Evolutionary conservation across 202 grass and related monocot genomes (phyloP), one percentile per base, ranked within the genome.

Genomic region (Sporobolus alterniflorus): DNA sequence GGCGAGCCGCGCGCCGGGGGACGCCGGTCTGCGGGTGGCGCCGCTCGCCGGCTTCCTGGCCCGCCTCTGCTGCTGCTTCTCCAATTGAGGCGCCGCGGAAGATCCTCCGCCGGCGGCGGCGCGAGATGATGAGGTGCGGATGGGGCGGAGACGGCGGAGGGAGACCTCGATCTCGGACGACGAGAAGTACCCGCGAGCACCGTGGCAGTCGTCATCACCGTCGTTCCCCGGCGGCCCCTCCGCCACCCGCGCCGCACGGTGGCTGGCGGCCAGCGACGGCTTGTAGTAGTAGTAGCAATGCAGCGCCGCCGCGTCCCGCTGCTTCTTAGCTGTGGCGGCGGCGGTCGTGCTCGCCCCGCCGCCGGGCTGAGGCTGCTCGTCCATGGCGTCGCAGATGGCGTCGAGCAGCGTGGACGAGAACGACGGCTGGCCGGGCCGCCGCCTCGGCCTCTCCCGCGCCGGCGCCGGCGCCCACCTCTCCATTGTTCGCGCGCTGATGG

Each of bases 391-490:
- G 85, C 92, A 98, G 74, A 98, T 95, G 8, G 89, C 89, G 76
- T 97, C 95, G 18, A 97, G 90, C 40, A 97, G 86, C 33, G 92
- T 88, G n/a, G 95, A 97, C 11, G 95, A 97, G 92, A 97, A 97
- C 3, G 95, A 97, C 6, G 92, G 92, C 63, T 88, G 90, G 25
- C 87, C 90, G 9, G 81, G 39, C 3, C 75, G 74, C 74, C 65
- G 46, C 76, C 75, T 63, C 39, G 88, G 66, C 64, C 80, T 74
- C 26, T 69, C 59, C 36, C 52, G 68, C 41, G 74, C 68, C 46
- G 86, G 68, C 41, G 74, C 68, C 46, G 86, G 79, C 76, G 68
- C 69, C 69, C 84, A 85, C 70, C 78, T 88, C 66, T 94, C 90
- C 95, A 97, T 97, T 66, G 50, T 30, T 64, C 4, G 10, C 39